Evolutionary conservation across 192 early-diverging fungal species (phyloP).

Genomic region (Helicostylum pulchrum): DNA sequence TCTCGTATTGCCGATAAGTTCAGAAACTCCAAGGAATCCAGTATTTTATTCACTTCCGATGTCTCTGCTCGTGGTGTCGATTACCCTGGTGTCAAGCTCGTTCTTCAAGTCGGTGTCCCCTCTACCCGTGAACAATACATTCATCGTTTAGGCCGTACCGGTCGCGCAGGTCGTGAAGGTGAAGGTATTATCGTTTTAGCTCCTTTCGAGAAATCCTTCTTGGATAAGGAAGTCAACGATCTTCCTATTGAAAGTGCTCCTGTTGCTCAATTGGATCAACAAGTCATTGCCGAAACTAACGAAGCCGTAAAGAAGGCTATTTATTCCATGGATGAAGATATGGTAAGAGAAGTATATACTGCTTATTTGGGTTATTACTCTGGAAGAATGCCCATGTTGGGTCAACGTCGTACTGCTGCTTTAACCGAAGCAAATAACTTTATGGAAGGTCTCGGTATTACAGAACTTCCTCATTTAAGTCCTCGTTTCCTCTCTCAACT

Average conservation of each 20-base stretch:
- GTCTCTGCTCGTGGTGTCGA: slow-evolving; percentile 98
- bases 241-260: slow-evolving; percentile 56
- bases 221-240: slow-evolving; percentile 51
- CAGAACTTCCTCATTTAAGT: slow-evolving; percentile 41
- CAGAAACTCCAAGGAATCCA: slow-evolving; percentile 48
- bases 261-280: slow-evolving; percentile 30
- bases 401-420: slow-evolving; percentile 34
- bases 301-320: slow-evolving; percentile 33
- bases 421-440: slow-evolving; percentile 41
- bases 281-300: slow-evolving; percentile 21
- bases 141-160: slow-evolving; percentile 94
- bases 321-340: slow-evolving; percentile 43
- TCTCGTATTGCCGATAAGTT: slow-evolving; percentile 71
- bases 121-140: slow-evolving; percentile 85
- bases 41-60: slow-evolving; percentile 89
- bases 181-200: slow-evolving; percentile 80
- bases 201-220: slow-evolving; percentile 76
- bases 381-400: slow-evolving; percentile 38
- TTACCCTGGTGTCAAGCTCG: slow-evolving; percentile 89
- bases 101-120: slow-evolving; percentile 88
- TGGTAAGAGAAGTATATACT: slow-evolving; percentile 53
- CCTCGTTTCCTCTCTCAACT: slow-evolving; percentile 42
- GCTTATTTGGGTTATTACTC: slow-evolving; percentile 61
- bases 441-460: slow-evolving; percentile 42
- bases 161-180: slow-evolving; percentile 89